Conservation (phyloP, 2,329 filamentous ascomycete genomes). For the Fusarium miscanthi region DNA sequence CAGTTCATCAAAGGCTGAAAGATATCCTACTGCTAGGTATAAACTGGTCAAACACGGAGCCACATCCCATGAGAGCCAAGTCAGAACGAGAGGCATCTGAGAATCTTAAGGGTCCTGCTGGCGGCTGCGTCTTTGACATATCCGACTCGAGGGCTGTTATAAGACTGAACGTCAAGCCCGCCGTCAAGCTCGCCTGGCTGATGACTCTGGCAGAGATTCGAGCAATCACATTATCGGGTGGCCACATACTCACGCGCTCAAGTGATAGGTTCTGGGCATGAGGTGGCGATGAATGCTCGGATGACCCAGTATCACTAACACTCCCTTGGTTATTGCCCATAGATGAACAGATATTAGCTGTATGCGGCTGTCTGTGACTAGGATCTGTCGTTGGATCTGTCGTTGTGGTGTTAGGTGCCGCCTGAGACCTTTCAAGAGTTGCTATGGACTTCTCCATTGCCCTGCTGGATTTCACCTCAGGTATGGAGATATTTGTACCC, state of each 20-base stretch:
- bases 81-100: background rate
- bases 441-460: background rate
- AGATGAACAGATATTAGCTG: background rate
- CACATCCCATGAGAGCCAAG: background rate
- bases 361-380: background rate
- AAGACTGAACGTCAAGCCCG: background rate
- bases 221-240: background rate
- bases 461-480: background rate
- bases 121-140: background rate
- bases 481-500: too few relatives aligned
- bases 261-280: too few relatives aligned
- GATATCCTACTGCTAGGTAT: background rate
- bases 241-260: background rate
- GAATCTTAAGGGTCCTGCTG: background rate
- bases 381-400: background rate
- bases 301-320: background rate
- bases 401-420: too few relatives aligned
- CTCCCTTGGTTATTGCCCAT: background rate
- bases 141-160: background rate
- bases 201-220: background rate
- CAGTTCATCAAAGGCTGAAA: background rate
- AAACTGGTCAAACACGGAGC: background rate
- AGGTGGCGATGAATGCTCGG: too few relatives aligned
- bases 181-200: too few relatives aligned
- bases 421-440: background rate